Percentiles rank a stretch among this genome's conserved stretches.
Conservation (phyloP, 345 rosid species). For the Arabidopsis arenosa region DNA sequence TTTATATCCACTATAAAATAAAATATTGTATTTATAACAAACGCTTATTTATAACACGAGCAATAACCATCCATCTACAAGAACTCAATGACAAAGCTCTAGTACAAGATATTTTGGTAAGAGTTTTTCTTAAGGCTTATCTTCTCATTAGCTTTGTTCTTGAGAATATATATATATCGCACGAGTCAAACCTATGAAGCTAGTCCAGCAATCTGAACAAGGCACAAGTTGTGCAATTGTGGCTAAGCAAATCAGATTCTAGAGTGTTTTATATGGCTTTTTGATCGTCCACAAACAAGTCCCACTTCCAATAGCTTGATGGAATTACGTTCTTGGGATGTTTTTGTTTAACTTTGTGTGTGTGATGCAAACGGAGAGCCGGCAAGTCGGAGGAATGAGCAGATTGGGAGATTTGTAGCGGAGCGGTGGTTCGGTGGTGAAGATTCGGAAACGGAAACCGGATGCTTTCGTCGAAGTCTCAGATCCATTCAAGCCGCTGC, state of each 20-base stretch:
- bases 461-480: too few relatives aligned
- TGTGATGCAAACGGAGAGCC: too few relatives aligned
- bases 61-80: constrained; percentile 45
- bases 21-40: too few relatives aligned
- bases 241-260: too few relatives aligned
- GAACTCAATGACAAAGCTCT: constrained; percentile 45
- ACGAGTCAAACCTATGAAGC: constrained; percentile 1
- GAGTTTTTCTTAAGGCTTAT: not conserved
- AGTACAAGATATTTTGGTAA: constrained; percentile 50
- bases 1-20: too few relatives aligned
- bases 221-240: not conserved
- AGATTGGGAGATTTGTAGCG: too few relatives aligned
- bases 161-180: not conserved
- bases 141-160: constrained; percentile 10
- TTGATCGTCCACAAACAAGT: constrained; percentile 11
- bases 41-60: constrained; percentile 7
- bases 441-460: too few relatives aligned
- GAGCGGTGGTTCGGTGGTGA: too few relatives aligned
- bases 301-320: constrained; percentile 19
- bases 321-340: not conserved
- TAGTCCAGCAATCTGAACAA: constrained; percentile 17
- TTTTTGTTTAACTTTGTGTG: not conserved
- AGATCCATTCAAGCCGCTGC: too few relatives aligned
- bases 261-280: not conserved
- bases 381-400: too few relatives aligned